Percentiles rank a stretch among this genome's conserved stretches.
Conservation (phyloP, 1,284 basidiomycete genomes). For the Tilletia horrida region DNA sequence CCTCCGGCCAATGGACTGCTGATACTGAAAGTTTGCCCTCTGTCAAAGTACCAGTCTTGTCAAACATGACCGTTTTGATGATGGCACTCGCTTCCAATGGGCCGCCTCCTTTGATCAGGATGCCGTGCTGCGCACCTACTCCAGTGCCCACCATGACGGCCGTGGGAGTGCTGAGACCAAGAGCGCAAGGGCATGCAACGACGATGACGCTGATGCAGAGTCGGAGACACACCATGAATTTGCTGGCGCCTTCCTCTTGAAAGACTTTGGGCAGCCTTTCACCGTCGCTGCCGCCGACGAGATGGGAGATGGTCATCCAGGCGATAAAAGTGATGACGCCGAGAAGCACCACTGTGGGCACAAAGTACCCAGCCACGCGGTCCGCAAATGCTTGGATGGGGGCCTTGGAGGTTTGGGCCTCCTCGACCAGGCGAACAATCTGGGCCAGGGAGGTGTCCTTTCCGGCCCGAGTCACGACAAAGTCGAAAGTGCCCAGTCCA, state of each 20-base stretch:
- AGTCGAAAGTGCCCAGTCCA: conserved; percentile 89
- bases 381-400: conserved; percentile 98
- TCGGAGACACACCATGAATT: conserved; percentile 87
- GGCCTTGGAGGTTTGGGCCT: conserved; percentile 95
- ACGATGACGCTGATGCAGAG: conserved; percentile 97
- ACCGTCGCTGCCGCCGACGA: conserved; percentile 58
- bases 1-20: conserved; percentile 71
- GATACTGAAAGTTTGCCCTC: conserved; percentile 75
- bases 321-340: conserved; percentile 74
- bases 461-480: conserved; percentile 89
- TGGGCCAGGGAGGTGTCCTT: conserved; percentile 93
- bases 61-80: conserved; percentile 78
- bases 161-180: conserved; percentile 92
- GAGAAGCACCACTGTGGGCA: conserved; percentile 82
- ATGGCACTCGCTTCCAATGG: conserved; percentile 85
- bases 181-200: conserved; percentile 95
- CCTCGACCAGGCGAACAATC: conserved; percentile 94
- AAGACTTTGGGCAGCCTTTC: conserved; percentile 73
- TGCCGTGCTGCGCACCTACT: conserved; percentile 92
- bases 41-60: conserved; percentile 98
- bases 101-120: conserved; percentile 93
- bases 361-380: conserved; percentile 88
- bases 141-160: conserved; percentile 99
- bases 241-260: conserved; percentile 74
- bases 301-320: conserved; percentile 76